Evolutionary conservation across 176 grass and related monocot genomes (phyloP).

Genomic region (Lolium rigidum): DNA sequence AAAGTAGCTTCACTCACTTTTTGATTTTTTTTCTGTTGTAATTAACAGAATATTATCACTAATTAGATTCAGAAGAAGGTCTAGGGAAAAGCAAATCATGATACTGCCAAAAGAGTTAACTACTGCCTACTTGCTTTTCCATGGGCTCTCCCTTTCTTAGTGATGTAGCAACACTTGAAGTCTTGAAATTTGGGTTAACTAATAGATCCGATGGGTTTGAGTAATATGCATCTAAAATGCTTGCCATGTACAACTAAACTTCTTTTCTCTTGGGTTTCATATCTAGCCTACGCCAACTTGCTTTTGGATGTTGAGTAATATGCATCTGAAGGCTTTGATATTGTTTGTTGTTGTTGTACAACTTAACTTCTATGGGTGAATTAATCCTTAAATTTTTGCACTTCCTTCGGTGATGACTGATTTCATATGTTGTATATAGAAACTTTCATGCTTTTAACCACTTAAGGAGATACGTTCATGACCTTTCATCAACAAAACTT

Average conservation of each 20-base stretch:
- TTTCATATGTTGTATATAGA: background rate
- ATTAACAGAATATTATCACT: no score
- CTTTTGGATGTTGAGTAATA: background rate
- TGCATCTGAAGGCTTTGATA: slow-evolving; percentile 9
- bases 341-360: background rate
- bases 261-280: no score
- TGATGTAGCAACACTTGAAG: no score
- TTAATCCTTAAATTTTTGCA: background rate
- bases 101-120: no score
- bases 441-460: background rate
- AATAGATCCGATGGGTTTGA: background rate
- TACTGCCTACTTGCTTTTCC: no score
- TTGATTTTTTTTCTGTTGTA: no score
- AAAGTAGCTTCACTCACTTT: no score
- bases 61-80: no score
- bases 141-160: no score
- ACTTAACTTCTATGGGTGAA: slow-evolving; percentile 7
- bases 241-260: background rate
- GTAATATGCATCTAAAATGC: slow-evolving; percentile 28
- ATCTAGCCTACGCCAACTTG: no score
- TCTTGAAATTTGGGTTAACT: no score
- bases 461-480: background rate
- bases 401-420: background rate
- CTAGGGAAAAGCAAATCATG: no score
- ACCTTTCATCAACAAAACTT: background rate